Base-by-base conservation (phyloP, 768 basidiomycete genomes). In the Boletus subparvulus region DNA sequence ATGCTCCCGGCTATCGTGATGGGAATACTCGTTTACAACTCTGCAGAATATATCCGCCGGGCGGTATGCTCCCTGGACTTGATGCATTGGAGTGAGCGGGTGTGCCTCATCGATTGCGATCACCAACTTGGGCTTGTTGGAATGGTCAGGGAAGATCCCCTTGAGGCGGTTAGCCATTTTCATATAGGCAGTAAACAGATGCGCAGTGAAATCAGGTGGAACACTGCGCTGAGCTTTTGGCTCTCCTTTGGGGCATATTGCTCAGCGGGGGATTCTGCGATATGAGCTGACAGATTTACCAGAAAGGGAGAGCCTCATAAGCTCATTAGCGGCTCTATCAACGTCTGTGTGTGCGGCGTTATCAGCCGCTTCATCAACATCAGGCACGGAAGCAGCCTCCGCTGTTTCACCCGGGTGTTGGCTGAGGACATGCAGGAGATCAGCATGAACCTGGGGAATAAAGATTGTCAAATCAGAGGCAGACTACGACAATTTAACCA, bases 101-200 rank as follows among this genome's bases (percentile, higher is more conserved):
- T 65, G 56, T 13, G 60, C 60, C 3, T 62, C 56, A 19, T 65
- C 62, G 6, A 65, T 2, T 1, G 63, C 63, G 19, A 65, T 65
- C 16, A 65, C 40, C 42, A 65, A 17, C 36, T 48, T 57, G 1
- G 56, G 54, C 3, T 0, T 3, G 11, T 41, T 6, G 1, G 39
- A 11, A 6, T 32, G 1, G 3, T 37, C 28, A 1, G 40, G 0
- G 3, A 59, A 50, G 11, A 48, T 16, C 3, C 3, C 36, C 11
- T 24, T 21, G 2, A 49, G 19, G 16, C 16, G n/a, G 10, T 10
- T 9, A 2, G 19, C 17, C 52, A 43, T 41, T 24, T 19, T 37
- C 2, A 7, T 16, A 43, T 54, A 57, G 26, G 56, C 16, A 5
- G 6, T 19, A 16, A 45, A 24, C 2, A 52, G 13, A 7, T 7